Evolutionary conservation across 1,284 basidiomycete species (phyloP).

Genomic region (Ustilago xerochloae): DNA sequence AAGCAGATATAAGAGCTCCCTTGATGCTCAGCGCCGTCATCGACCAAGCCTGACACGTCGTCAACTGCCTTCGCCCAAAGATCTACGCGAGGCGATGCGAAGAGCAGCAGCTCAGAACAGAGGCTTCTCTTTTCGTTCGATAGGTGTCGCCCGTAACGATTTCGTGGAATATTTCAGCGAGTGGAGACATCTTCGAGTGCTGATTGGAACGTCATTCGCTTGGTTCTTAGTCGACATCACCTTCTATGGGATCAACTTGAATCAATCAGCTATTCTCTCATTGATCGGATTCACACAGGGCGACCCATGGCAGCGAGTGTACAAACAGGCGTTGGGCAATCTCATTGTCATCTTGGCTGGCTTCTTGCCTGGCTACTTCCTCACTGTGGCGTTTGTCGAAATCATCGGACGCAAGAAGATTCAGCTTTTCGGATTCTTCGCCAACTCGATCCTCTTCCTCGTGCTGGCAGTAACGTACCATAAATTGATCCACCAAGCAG

Average conservation of each 20-base stretch:
- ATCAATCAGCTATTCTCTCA: slow-evolving; percentile 77
- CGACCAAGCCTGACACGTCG: slow-evolving; percentile 10
- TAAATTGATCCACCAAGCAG: slow-evolving; percentile 69
- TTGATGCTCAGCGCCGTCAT: not conserved
- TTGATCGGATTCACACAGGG: slow-evolving; percentile 74
- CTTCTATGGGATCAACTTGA: slow-evolving; percentile 83
- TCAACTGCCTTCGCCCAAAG: slow-evolving; percentile 25
- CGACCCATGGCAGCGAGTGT: slow-evolving; percentile 70
- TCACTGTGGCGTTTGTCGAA: slow-evolving; percentile 46
- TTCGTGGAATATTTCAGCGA: slow-evolving; percentile 48
- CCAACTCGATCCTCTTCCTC: slow-evolving; percentile 56
- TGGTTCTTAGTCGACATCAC: slow-evolving; percentile 73
- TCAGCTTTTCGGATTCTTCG: slow-evolving; percentile 60
- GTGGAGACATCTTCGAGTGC: slow-evolving; percentile 43
- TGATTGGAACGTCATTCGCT: slow-evolving; percentile 41
- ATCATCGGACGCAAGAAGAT: slow-evolving; percentile 61
- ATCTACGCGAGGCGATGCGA: slow-evolving; percentile 25
- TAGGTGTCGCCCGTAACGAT: slow-evolving; percentile 32
- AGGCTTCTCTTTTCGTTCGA: slow-evolving; percentile 37
- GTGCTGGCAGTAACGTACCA: slow-evolving; percentile 61
- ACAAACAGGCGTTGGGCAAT: slow-evolving; percentile 70
- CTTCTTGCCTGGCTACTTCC: slow-evolving; percentile 60
- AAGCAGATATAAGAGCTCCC: slow-evolving; percentile 10
- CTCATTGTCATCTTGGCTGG: slow-evolving; percentile 48
- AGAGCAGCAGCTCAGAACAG: slow-evolving; percentile 31